A percentile compares a stretch with the other conserved stretches of the same genome.
These are phyloP conservation scores for Cutaneotrichosporon daszewskae DNA, from an alignment of 1,284 basidiomycete genomes.

Conservation along the genomic window DNA sequence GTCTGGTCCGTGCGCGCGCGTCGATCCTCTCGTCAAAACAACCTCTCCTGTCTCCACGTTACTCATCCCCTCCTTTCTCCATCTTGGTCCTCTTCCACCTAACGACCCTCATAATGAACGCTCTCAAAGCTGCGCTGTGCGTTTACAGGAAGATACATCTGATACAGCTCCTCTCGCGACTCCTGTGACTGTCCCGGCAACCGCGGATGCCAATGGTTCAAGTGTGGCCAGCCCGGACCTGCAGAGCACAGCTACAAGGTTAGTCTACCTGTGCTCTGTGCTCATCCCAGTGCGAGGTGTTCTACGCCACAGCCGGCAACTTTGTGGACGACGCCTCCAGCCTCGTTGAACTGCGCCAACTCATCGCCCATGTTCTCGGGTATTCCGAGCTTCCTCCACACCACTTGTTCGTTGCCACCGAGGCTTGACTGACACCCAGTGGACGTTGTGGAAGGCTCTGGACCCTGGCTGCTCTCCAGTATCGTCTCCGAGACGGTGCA, in stretches of 20 bases:
- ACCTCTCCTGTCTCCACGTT: too few species aligned
- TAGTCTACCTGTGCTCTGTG: neutral
- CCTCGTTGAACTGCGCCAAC: constrained; percentile 1
- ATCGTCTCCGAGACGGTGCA: constrained; percentile 18
- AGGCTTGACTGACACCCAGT: constrained; percentile 1
- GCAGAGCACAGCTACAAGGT: constrained; percentile 17
- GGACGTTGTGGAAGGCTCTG: constrained; percentile 15
- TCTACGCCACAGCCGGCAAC: constrained; percentile 14
- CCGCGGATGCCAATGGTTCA: constrained; percentile 12
- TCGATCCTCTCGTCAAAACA: too few species aligned
- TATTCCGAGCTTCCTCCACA: constrained; percentile 6
- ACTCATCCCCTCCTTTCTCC: too few species aligned
- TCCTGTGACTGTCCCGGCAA: constrained; percentile 2
- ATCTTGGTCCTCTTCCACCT: too few species aligned
- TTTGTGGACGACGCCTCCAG: constrained; percentile 3
- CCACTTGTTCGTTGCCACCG: constrained; percentile 3
- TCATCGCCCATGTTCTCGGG: constrained; percentile 9
- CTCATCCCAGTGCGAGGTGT: constrained; percentile 13
- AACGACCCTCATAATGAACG: too few species aligned
- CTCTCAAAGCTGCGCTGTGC: too few species aligned
- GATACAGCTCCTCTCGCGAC: constrained; percentile 1
- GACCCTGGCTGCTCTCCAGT: constrained; percentile 15
- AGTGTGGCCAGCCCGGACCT: constrained; percentile 15
- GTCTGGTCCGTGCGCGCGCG: too few species aligned
- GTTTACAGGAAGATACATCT: too few species aligned